Evolutionary conservation across 2,329 filamentous ascomycete species (phyloP), one percentile per base, ranked within the genome.

Genomic region (Colletotrichum sojae): DNA sequence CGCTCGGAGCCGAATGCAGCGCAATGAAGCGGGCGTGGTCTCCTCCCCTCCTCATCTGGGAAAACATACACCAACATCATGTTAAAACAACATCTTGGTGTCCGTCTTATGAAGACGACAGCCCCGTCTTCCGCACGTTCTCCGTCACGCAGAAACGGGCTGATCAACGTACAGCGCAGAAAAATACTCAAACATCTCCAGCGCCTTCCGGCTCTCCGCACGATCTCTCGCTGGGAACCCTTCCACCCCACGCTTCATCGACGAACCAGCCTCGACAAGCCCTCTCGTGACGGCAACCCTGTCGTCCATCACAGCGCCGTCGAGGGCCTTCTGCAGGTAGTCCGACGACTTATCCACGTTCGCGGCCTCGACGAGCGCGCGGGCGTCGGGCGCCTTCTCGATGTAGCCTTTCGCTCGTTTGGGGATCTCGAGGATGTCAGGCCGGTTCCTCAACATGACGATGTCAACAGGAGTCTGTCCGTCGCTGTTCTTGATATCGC

Each of bases 101-200:
- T 25, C 4, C 22, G 4, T 25, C 22, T 25, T 4, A 25, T 25
- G 22, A 25, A 25, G 22, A 25, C 22, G 22, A 4, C 22, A 25
- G 4, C 22, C 22, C 22, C 22, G 22, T 1, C 22, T 25, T 25
- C 3, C 22, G 22, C 22, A 1, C 4, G 5, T 25, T 4, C 22
- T 3, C 22, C 22, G 22, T 25, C 22, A 25, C 3, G 22, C 22
- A 25, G 22, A 25, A 25, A 25, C 22, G 4, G 4, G 22, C 4
- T 46, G 15, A 46, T 46, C 43, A 18, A 46, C 9, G 45, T 59
- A 45, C 56, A 59, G 36, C 13, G 43, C 18, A 20, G 45, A 45
- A 31, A 59, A 59, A 49, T 49, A 59, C 45, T 59, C 56, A 6
- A 59, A 31, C n/a, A 59, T 46, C 10, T 13, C 56, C 25, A n/a